Evolutionary conservation across 306 rosid genomes (phyloP).

Genomic region (Arachis hypogaea): DNA sequence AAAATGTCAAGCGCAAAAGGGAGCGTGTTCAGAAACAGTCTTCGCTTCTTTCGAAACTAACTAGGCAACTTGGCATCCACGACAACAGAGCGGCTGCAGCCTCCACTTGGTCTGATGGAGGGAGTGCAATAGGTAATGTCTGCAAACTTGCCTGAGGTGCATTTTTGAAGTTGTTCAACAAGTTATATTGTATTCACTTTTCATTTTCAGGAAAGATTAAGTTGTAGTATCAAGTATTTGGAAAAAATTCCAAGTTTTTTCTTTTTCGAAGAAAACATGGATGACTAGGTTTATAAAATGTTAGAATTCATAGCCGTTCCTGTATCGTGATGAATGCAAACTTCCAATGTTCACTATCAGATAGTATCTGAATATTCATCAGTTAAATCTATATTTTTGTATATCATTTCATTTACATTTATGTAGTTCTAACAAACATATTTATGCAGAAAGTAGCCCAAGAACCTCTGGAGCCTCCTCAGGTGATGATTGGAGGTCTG

Average conservation of each 20-base stretch:
- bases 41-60: slow-evolving; percentile 58
- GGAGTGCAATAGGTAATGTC: slow-evolving; percentile 47
- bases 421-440: slow-evolving; percentile 18
- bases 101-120: slow-evolving; percentile 55
- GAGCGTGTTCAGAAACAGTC: slow-evolving; percentile 61
- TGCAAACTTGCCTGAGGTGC: slow-evolving; percentile 25
- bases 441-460: slow-evolving; percentile 54
- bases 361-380: slow-evolving; percentile 18
- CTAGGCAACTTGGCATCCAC: slow-evolving; percentile 58
- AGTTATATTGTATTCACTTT: slow-evolving; percentile 9
- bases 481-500: slow-evolving; percentile 65
- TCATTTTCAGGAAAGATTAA: slow-evolving; percentile 16
- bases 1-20: slow-evolving; percentile 52
- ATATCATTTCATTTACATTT: slow-evolving; percentile 4
- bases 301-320: slow-evolving; percentile 8
- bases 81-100: slow-evolving; percentile 58
- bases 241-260: slow-evolving; percentile 17
- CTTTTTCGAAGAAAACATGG: slow-evolving; percentile 14
- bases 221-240: slow-evolving; percentile 1
- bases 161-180: slow-evolving; percentile 29
- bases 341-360: background rate
- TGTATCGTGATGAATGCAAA: slow-evolving; percentile 7
- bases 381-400: slow-evolving; percentile 16
- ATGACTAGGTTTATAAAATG: slow-evolving; percentile 5
- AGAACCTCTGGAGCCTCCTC: slow-evolving; percentile 43